Base-by-base conservation (phyloP, 257 asterid species). In the Solanum peruvianum region DNA sequence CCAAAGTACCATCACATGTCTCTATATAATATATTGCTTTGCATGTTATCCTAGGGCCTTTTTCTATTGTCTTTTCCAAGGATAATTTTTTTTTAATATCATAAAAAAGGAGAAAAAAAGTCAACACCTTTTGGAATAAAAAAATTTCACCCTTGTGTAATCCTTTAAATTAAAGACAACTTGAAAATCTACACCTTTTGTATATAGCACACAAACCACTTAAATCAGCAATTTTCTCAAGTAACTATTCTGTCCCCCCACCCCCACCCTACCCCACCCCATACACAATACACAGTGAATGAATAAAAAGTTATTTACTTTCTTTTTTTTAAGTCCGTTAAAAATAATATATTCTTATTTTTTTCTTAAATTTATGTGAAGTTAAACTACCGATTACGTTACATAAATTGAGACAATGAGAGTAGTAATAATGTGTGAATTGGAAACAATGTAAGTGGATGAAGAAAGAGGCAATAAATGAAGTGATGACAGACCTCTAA, bases 401-500 rank as follows among this genome's bases (percentile, higher is more conserved):
- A 52, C 11, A 52, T 52, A 52, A 52, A 52, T 52, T 52, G 62
- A 52, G 62, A 52, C 9, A 52, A 52, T 1, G n/a, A 8, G 11
- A 6, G 4, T 56, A 9, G 49, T 21, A 21, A 5, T 44, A 77
- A 25, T 0, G 41, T 25, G 64, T 77, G 84, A 76, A 76, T 76
- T 7, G 83, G 39, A 39, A 44, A 81, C 10, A 45, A 20, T 37
- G 58, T 37, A 25, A 60, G 47, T 5, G 21, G 25, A 16, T 15
- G 41, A 35, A 25, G 44, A 31, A 41, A 81, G 60, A 25, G 11
- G 49, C 60, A 83, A 88, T 90, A 87, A 91, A 88, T 89, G 90
- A 89, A 52, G 69, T 13, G 14, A 87, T 89, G 11, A 88, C 85
- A 29, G 69, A 94, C 98, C 98, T 95, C 95, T 45, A 88, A 88